Base-by-base conservation (phyloP, 768 basidiomycete genomes). In the Russula vinacea region DNA sequence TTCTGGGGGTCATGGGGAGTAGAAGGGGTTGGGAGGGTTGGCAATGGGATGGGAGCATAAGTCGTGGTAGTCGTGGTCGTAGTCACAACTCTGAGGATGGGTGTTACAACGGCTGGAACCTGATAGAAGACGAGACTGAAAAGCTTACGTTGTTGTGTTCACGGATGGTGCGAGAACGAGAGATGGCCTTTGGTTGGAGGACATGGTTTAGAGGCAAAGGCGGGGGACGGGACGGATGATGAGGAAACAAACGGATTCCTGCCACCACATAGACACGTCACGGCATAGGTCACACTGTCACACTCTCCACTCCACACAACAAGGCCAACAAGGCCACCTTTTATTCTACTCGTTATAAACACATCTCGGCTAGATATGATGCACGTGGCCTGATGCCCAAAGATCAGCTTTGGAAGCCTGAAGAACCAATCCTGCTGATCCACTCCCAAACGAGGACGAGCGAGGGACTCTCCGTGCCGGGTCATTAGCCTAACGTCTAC, bases 31-130 rank as follows among this genome's bases (percentile, higher is more conserved):
- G 91, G 90, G 2, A 93, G 75, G 9, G 87, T 76, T 1, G 92
- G 92, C 2, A 94, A 74, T 44, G 84, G 87, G 67, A 94, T 92
- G n/a, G 92, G 92, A 60, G 92, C 88, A 77, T 94, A 92, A 13
- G 88, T 85, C 2, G 92, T 94, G 1, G 92, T 94, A 2, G 92
- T 94, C 0, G 90, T 92, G 1, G 92, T 94, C n/a, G 89, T 93
- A 55, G 92, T 94, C 70, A 91, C 88, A 70, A 94, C 90, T 59
- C 92, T 94, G 24, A 47, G 54, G 58, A 49, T 37, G 53, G 44
- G 60, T 47, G 57, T 67, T 57, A 67, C 37, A 8, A 51, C 1
- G 47, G 4, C n/a, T 39, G 29, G n/a, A 44, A 1, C 14, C 4
- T 16, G 4, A 45, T 29, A 17, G 17, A 40, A 39, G 44, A 45